Evolutionary conservation across 805 yeast species (phyloP).

Genomic region (Schwanniomyces yamadae): DNA sequence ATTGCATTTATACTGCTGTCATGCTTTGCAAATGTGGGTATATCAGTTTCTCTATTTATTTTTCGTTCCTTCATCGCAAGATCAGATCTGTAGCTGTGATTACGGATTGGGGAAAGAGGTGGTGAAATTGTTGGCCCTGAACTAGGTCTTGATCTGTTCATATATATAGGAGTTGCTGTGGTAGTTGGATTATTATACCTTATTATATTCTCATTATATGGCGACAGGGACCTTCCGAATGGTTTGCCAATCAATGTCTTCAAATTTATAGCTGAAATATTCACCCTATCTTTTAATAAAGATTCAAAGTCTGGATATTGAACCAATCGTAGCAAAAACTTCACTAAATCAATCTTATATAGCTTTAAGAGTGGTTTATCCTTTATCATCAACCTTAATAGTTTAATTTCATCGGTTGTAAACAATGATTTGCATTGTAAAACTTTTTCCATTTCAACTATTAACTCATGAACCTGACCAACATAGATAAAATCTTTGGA

Average conservation of each 20-base stretch:
- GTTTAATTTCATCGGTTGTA: conserved; percentile 13
- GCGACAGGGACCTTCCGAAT: conserved; percentile 1
- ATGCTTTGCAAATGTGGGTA: conserved; percentile 11
- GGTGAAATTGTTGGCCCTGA: conserved; percentile 10
- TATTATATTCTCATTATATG: conserved; percentile 2
- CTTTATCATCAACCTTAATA: conserved; percentile 16
- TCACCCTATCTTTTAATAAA: conserved; percentile 22
- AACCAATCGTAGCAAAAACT: conserved; percentile 24
- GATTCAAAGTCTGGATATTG: conserved; percentile 16
- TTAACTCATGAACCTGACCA: conserved; percentile 18
- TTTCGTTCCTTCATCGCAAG: conserved; percentile 10
- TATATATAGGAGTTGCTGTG: conserved; percentile 4
- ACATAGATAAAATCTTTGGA: conserved; percentile 21
- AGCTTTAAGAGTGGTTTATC: conserved; percentile 20
- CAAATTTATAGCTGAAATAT: conserved; percentile 10
- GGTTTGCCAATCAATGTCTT: conserved; percentile 2
- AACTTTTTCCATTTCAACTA: conserved; percentile 20
- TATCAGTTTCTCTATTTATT: conserved; percentile 13
- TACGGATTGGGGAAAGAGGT: conserved; percentile 6
- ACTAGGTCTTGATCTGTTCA: background rate
- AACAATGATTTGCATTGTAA: conserved; percentile 18
- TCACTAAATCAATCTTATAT: conserved; percentile 19
- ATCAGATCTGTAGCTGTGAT: conserved; percentile 1
- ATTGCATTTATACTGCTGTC: conserved; percentile 6
- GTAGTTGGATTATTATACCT: background rate